Percentiles rank a stretch among this genome's conserved stretches.
Evolutionary conservation across 2,329 filamentous ascomycete species (phyloP).

Genomic region (Fusarium sp.): DNA sequence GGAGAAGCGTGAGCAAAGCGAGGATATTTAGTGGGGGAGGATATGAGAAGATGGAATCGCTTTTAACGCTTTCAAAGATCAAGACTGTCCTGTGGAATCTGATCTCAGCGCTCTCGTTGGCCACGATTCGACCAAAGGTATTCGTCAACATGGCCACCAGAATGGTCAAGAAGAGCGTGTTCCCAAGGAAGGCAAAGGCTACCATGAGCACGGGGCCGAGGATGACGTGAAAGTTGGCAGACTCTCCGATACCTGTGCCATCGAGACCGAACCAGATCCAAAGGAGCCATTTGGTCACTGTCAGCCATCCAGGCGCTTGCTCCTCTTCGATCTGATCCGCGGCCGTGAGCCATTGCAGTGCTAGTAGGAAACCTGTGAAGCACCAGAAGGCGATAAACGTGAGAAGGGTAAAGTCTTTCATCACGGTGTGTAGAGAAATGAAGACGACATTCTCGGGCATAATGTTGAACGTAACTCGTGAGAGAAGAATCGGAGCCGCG

Average conservation of each 20-base stretch:
- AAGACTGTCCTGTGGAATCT: constrained; percentile 76
- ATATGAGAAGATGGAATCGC: constrained; percentile 76
- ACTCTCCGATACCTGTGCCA: constrained; percentile 63
- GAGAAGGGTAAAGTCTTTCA: constrained; percentile 75
- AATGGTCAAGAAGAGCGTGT: constrained; percentile 73
- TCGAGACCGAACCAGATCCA: constrained; percentile 84
- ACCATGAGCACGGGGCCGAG: constrained; percentile 76
- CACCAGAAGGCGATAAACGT: constrained; percentile 74
- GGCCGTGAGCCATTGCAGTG: constrained; percentile 71
- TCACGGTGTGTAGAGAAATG: constrained; percentile 78
- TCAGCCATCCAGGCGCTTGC: constrained; percentile 51
- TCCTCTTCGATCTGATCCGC: constrained; percentile 27
- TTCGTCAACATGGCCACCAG: constrained; percentile 78
- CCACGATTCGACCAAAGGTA: constrained; percentile 75
- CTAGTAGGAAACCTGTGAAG: constrained; percentile 76
- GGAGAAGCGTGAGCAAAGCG: constrained; percentile 71
- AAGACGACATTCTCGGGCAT: constrained; percentile 81
- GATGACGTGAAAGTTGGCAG: constrained; percentile 71
- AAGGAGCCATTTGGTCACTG: constrained; percentile 79
- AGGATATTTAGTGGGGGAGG: constrained; percentile 76
- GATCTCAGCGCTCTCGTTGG: constrained; percentile 75
- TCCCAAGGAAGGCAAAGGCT: constrained; percentile 77
- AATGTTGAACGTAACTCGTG: constrained; percentile 76
- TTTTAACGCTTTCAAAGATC: constrained; percentile 79
- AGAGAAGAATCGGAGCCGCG: constrained; percentile 74